Conservation (phyloP, 805 yeast genomes). For the Saccharomycopsis lassenensis region DNA sequence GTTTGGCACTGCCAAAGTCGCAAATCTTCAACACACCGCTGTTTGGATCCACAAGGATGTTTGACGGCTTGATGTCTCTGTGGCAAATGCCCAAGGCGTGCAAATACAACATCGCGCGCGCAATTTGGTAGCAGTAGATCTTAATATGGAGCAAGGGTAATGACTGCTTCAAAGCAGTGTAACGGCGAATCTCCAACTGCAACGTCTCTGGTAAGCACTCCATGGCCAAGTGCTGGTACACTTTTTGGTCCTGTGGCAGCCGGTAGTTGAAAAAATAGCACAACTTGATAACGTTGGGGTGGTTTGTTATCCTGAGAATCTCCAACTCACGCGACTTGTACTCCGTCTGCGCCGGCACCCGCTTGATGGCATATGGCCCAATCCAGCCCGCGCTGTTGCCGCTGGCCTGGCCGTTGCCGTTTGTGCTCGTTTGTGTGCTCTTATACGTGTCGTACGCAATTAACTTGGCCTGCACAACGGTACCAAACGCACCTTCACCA, state of each 20-base stretch:
- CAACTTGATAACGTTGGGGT: constrained; percentile 67
- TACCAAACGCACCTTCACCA: constrained; percentile 84
- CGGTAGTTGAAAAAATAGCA: constrained; percentile 63
- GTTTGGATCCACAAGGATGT: constrained; percentile 64
- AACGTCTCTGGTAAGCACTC: constrained; percentile 77
- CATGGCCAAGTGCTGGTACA: constrained; percentile 78
- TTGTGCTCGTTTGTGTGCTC: constrained; percentile 10
- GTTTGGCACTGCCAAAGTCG: constrained; percentile 80
- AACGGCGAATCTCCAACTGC: constrained; percentile 64
- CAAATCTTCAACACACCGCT: constrained; percentile 62
- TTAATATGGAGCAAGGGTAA: constrained; percentile 67
- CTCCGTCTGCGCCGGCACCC: constrained; percentile 82
- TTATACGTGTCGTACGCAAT: constrained; percentile 27
- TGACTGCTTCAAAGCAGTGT: constrained; percentile 46
- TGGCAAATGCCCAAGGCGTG: constrained; percentile 76
- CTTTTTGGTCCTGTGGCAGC: constrained; percentile 47
- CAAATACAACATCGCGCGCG: constrained; percentile 72
- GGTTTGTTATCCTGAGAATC: constrained; percentile 60
- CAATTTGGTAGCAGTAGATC: constrained; percentile 67
- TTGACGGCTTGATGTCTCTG: constrained; percentile 78
- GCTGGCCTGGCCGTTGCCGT: constrained; percentile 16
- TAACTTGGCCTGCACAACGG: constrained; percentile 65
- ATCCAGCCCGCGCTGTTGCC: constrained; percentile 34
- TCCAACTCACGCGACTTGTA: constrained; percentile 76
- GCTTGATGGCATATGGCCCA: constrained; percentile 77